Base-by-base conservation (phyloP, 257 asterid genomes). In the Thymus quinquecostatus region DNA sequence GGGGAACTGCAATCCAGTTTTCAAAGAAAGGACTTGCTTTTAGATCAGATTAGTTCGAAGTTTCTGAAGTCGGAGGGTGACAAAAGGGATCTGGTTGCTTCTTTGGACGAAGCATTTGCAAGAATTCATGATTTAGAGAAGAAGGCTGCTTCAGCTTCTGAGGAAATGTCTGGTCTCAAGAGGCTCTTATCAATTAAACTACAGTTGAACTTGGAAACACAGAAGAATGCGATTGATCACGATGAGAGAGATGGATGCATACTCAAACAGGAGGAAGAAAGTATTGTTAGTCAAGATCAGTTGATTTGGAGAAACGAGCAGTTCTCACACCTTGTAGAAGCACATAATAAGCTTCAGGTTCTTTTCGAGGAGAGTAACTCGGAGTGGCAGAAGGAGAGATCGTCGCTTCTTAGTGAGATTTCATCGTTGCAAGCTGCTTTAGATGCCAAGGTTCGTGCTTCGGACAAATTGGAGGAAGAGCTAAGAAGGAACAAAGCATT, bases 271-370 rank as follows among this genome's bases (percentile, higher is more conserved):
- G 87, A 85, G 79, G 84, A 78, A 71, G 84, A 82, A 43, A 57
- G n/a, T 41, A 70, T 77, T 54, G 60, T 30, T 6, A 11, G 27
- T 67, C 43, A 60, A 49, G 78, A 82, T 36, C 71, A 72, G 79
- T 65, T 82, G 75, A 82, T 73, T 79, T 82, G 87, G 89, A 85
- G 70, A 60, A 76, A 70, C 3, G 85, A 82, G 75, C 85, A 78
- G 71, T 82, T 82, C 64, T 69, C 69, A 32, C 82, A 82, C 64
- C 84, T 85, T 43, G 82, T 80, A 74, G 87, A 78, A 60, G 89
- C 84, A 57, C 80, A 73, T 33, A 10, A 6, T 28, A 80, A 74
- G 82, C 78, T 78, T 53, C 82, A 51, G 40, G 27, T 50, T 68
- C 71, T 67, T 68, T 82, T 78, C 51, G 70, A 70, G 64, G 56